These are phyloP conservation scores for Cladorrhinum samala DNA, from an alignment of 495 filamentous ascomycete genomes.

Conservation along the genomic window DNA sequence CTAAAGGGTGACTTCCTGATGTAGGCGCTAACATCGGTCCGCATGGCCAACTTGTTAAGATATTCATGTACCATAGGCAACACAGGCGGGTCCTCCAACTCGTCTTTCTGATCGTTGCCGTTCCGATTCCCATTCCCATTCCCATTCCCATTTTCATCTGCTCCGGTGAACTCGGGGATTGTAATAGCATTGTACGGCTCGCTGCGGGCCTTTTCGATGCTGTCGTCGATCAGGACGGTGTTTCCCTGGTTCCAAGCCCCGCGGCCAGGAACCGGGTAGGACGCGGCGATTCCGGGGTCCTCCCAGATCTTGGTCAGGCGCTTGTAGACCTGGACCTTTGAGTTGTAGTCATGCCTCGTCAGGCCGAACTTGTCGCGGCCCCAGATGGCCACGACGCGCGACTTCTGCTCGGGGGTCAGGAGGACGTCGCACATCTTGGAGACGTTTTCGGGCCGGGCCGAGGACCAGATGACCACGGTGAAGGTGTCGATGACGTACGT, in stretches of 20 bases:
- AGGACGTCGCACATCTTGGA: slow-evolving; percentile 50
- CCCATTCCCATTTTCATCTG: slow-evolving; percentile 1
- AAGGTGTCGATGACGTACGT: slow-evolving; percentile 59
- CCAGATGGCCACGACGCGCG: slow-evolving; percentile 63
- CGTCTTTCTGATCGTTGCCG: slow-evolving; percentile 17
- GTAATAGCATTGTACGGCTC: slow-evolving; percentile 81
- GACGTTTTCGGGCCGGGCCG: slow-evolving; percentile 67
- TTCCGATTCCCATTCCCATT: not conserved
- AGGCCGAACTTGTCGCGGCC: slow-evolving; percentile 73
- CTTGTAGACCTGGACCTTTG: slow-evolving; percentile 86
- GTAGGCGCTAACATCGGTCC: slow-evolving; percentile 43
- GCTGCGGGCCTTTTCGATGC: slow-evolving; percentile 63
- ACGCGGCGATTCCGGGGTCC: slow-evolving; percentile 42
- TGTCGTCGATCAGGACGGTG: slow-evolving; percentile 87
- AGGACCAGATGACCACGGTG: slow-evolving; percentile 86
- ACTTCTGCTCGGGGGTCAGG: slow-evolving; percentile 37
- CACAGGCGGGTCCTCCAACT: slow-evolving; percentile 19
- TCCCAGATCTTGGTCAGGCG: slow-evolving; percentile 66
- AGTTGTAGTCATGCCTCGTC: slow-evolving; percentile 51
- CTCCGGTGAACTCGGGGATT: slow-evolving; percentile 66
- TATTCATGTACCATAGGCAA: slow-evolving; percentile 46
- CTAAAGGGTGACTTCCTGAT: slow-evolving; percentile 34
- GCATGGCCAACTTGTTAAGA: slow-evolving; percentile 36
- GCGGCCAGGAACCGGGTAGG: slow-evolving; percentile 33
- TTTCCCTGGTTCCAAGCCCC: slow-evolving; percentile 70